Conservation (phyloP, 2,329 filamentous ascomycete species). For the Remersonia thermophila region DNA sequence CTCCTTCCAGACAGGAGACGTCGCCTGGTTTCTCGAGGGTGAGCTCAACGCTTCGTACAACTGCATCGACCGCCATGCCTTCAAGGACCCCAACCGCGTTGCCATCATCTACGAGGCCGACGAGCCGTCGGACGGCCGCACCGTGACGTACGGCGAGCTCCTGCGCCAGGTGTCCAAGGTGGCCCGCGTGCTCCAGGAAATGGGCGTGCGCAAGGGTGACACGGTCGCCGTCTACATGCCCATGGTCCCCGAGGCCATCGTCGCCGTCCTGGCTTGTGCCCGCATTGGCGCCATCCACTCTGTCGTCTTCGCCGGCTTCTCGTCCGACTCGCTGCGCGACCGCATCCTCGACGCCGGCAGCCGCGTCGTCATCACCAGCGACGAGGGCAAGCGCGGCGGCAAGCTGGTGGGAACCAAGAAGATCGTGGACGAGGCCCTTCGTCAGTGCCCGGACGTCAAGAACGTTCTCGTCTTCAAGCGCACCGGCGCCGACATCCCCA, state of each 20-base stretch:
- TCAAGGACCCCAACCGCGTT: constrained; percentile 82
- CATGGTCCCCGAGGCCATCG: constrained; percentile 93
- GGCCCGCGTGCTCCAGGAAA: constrained; percentile 80
- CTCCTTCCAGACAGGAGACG: constrained; percentile 66
- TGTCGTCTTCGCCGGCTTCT: constrained; percentile 96
- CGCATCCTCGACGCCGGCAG: constrained; percentile 83
- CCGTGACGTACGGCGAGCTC: constrained; percentile 85
- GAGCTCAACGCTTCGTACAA: constrained; percentile 94
- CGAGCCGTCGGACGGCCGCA: constrained; percentile 75
- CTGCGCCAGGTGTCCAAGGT: constrained; percentile 81
- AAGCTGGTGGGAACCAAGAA: constrained; percentile 98
- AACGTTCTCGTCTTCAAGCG: constrained; percentile 89
- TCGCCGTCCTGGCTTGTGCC: constrained; percentile 80
- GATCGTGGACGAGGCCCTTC: constrained; percentile 94
- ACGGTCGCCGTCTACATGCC: constrained; percentile 94
- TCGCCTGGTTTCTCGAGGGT: constrained; percentile 90
- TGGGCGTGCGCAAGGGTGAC: constrained; percentile 94
- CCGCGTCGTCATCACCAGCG: constrained; percentile 90
- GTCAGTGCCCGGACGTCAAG: constrained; percentile 82
- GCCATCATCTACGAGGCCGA: constrained; percentile 99
- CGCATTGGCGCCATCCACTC: constrained; percentile 95
- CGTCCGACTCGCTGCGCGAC: constrained; percentile 87
- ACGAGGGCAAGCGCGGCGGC: constrained; percentile 95
- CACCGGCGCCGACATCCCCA: constrained; percentile 84
- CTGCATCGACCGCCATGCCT: constrained; percentile 91